Evolutionary conservation across 176 grass and related monocot species (phyloP).

Genomic region (Oropetium thomaeum): DNA sequence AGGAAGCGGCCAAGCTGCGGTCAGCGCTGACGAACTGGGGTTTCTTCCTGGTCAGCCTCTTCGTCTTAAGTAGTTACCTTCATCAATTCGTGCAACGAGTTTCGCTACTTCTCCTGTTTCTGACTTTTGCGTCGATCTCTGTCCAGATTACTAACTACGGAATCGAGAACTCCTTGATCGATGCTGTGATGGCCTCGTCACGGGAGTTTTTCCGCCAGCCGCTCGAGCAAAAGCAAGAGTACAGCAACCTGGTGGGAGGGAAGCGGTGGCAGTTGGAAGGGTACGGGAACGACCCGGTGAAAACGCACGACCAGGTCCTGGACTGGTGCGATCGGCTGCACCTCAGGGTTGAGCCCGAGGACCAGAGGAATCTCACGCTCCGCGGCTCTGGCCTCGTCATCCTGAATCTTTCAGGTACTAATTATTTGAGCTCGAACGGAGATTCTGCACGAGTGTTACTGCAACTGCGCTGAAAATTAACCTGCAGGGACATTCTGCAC

Average conservation of each 20-base stretch:
- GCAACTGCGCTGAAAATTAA: not conserved
- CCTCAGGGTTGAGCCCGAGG: constrained; percentile 55
- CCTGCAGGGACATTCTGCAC: constrained; percentile 45
- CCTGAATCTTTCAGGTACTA: constrained; percentile 58
- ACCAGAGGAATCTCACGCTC: constrained; percentile 31
- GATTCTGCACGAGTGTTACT: no score
- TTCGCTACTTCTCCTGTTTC: not conserved
- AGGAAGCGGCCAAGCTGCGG: constrained; percentile 17
- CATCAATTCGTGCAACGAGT: no score
- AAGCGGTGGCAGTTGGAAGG: constrained; percentile 55
- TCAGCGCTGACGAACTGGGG: constrained; percentile 42
- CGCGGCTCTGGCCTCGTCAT: constrained; percentile 57
- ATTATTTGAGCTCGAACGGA: not conserved
- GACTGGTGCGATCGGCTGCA: constrained; percentile 59
- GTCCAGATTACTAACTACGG: constrained; percentile 42
- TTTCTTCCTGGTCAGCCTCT: constrained; percentile 37
- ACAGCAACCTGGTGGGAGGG: constrained; percentile 52
- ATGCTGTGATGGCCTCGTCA: constrained; percentile 21
- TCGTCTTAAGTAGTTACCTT: no score
- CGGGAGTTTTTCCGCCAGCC: constrained; percentile 46
- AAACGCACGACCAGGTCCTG: constrained; percentile 35
- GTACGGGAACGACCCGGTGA: constrained; percentile 55
- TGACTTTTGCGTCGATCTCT: not conserved
- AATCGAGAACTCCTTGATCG: constrained; percentile 45
- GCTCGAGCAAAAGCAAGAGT: constrained; percentile 38